A percentile compares a stretch with the other conserved stretches of the same genome.
phyloP scores from a whole-genome alignment of 179 eudicot species.

The Beta macrorhiza region DNA sequence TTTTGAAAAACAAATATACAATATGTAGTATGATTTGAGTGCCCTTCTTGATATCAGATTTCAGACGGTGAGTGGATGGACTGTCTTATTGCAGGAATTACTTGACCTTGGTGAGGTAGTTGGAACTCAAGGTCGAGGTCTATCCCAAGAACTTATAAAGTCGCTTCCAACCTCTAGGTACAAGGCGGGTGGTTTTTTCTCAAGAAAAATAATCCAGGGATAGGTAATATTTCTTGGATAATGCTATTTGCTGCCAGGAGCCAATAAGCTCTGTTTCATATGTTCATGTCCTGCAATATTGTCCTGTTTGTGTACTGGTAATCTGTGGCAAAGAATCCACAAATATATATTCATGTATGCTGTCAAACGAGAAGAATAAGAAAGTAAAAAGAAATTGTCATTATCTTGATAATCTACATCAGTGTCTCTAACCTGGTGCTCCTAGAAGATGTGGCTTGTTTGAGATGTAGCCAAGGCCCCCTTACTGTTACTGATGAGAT shows the following conservation, averaged over 20 bases:
- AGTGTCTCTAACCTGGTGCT: background rate
- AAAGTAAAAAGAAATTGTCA: background rate
- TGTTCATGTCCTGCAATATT: background rate
- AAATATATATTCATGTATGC: background rate
- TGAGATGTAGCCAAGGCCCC: background rate
- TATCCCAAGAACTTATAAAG: too few relatives aligned
- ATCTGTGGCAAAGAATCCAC: background rate
- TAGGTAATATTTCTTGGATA: conserved; percentile 29
- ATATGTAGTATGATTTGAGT: too few relatives aligned
- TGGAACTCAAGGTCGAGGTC: too few relatives aligned
- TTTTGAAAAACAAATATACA: too few relatives aligned
- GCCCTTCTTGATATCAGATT: too few relatives aligned
- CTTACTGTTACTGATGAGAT: background rate
- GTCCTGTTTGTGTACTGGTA: background rate
- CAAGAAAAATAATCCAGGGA: conserved; percentile 30
- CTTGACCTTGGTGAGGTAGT: too few relatives aligned
- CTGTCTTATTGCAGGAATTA: too few relatives aligned
- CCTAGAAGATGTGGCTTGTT: background rate
- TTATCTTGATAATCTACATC: background rate
- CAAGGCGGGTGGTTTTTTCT: too few relatives aligned
- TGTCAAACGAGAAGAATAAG: background rate
- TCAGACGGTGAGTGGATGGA: too few relatives aligned
- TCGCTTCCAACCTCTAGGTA: too few relatives aligned
- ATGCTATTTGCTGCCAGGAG: background rate
- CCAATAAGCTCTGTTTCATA: background rate